phyloP scores from a whole-genome alignment of 148 eudicot genomes.

The Simmondsia chinensis region DNA sequence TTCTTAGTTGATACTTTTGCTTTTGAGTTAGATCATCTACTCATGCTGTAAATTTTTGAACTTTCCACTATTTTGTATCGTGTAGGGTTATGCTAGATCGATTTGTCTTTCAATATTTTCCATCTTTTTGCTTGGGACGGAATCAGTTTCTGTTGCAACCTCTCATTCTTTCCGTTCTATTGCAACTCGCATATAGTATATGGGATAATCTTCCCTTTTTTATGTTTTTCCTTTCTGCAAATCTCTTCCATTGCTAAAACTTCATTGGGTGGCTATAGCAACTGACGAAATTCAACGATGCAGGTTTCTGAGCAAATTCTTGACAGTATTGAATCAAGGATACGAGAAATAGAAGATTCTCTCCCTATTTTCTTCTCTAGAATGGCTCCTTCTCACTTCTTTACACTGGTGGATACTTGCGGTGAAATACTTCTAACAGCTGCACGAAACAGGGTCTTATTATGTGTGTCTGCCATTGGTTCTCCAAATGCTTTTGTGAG shows the following conservation, averaged over 20 bases:
- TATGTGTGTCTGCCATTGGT: constrained; percentile 87
- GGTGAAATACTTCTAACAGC: constrained; percentile 35
- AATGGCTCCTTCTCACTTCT: constrained; percentile 69
- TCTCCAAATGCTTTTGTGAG: constrained; percentile 63
- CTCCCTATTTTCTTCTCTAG: constrained; percentile 56
- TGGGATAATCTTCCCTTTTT: no score
- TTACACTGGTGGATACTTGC: constrained; percentile 26
- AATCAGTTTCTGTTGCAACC: no score
- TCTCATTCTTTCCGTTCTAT: not conserved
- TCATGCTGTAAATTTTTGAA: no score
- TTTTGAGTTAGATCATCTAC: no score
- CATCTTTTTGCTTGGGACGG: no score
- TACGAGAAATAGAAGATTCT: constrained; percentile 34
- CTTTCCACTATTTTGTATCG: no score
- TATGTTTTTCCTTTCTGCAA: no score
- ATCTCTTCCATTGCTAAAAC: not conserved
- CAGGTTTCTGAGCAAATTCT: constrained; percentile 47
- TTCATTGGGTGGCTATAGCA: not conserved
- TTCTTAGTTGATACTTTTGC: no score
- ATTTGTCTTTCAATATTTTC: no score
- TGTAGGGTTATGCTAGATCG: no score
- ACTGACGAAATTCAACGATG: constrained; percentile 2
- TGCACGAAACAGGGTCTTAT: constrained; percentile 24
- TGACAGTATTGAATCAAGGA: constrained; percentile 21
- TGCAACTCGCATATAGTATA: not conserved